Evolutionary conservation across 108 stramenopile species (phyloP).

Genomic region (Nitzschia sp.): DNA sequence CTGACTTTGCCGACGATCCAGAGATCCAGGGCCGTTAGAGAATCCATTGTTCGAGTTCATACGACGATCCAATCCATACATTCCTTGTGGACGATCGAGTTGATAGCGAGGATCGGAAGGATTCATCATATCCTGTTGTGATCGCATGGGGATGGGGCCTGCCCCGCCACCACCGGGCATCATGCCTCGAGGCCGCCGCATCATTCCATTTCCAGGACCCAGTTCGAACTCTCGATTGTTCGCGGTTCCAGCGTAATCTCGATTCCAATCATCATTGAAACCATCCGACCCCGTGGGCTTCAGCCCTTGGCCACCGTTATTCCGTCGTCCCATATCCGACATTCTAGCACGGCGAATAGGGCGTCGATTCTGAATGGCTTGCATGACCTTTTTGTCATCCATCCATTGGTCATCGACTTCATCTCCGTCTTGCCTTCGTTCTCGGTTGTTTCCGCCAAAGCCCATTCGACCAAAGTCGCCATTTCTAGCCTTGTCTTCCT

Average conservation of each 20-base stretch:
- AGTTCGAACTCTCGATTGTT: neutral
- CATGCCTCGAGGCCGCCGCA: neutral
- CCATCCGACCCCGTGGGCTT: neutral
- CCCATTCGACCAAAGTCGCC: conserved; percentile 1
- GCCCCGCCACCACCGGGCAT: neutral
- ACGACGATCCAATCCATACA: neutral
- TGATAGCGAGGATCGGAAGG: neutral
- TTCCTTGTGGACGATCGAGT: neutral
- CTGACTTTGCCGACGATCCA: neutral
- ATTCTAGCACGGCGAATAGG: neutral
- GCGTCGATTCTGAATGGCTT: neutral
- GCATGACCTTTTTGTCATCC: neutral
- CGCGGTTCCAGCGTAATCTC: neutral
- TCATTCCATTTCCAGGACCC: neutral
- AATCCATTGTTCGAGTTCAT: neutral
- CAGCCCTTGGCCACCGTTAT: neutral
- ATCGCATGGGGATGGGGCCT: neutral
- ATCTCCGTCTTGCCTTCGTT: neutral
- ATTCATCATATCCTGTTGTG: conserved; percentile 6
- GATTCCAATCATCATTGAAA: neutral
- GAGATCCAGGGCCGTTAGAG: neutral
- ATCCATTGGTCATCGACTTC: conserved; percentile 4
- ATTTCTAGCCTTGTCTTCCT: neutral
- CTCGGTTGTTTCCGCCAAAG: conserved; percentile 1
- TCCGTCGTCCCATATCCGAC: neutral